Evolutionary conservation across 768 basidiomycete genomes (phyloP).

Genomic region (Russula earlei): DNA sequence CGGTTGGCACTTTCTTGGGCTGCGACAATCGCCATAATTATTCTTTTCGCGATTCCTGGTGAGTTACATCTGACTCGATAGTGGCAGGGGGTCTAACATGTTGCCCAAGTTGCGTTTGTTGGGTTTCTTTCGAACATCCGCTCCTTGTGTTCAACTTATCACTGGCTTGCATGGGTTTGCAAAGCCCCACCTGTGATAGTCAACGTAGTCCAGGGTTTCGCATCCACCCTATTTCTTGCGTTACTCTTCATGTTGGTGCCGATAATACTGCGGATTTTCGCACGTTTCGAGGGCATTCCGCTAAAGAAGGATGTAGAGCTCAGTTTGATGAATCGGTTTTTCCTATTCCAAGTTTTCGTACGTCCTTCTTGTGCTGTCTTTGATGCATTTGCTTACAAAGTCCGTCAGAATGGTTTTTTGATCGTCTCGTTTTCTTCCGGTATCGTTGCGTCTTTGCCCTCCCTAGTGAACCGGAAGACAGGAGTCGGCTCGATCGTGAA

Average conservation of each 20-base stretch:
- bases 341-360: slow-evolving; percentile 87
- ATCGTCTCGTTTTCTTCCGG: slow-evolving; percentile 82
- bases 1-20: slow-evolving; percentile 50
- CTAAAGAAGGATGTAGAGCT: slow-evolving; percentile 76
- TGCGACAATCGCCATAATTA: slow-evolving; percentile 67
- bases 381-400: not conserved
- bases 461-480: slow-evolving; percentile 37
- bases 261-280: slow-evolving; percentile 74
- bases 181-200: slow-evolving; percentile 50
- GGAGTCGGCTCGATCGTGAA: too few species aligned
- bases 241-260: slow-evolving; percentile 86
- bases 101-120: slow-evolving; percentile 40
- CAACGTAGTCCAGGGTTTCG: slow-evolving; percentile 82
- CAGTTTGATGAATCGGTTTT: slow-evolving; percentile 85
- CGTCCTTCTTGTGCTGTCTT: slow-evolving; percentile 23
- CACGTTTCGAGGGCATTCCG: slow-evolving; percentile 84
- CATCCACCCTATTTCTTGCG: slow-evolving; percentile 81
- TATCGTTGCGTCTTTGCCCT: slow-evolving; percentile 59
- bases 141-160: slow-evolving; percentile 49
- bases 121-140: slow-evolving; percentile 79
- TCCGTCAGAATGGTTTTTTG: slow-evolving; percentile 78
- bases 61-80: slow-evolving; percentile 18
- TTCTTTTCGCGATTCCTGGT: slow-evolving; percentile 85
- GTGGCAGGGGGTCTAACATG: not conserved
- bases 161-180: slow-evolving; percentile 84